Evolutionary conservation across 169 alveolate species (phyloP), one percentile per base, ranked within the genome.

Genomic region (Hepatocystis sp.): DNA sequence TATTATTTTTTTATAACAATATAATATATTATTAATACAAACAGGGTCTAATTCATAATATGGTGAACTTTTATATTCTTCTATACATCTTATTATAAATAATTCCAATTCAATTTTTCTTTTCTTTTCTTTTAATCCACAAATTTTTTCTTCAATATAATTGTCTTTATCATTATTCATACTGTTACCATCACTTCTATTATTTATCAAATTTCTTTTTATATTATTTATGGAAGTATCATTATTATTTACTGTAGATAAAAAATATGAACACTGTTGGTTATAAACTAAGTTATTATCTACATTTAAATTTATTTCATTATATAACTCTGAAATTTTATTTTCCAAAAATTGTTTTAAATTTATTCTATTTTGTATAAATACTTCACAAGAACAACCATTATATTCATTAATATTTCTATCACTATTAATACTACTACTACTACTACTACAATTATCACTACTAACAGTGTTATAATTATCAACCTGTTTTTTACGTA

Each of bases 11-110:
- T 63, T 61, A 51, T 49, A 63, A 8, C 81, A 81, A 21, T 4
- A 40, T 25, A 81, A 28, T 44, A 81, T 23, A 3, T 36, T 63
- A 21, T 30, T 52, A 2, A 60, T 81, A 34, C 89, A 81, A 0
- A 61, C 40, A 23, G 17, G 32, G 19, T 32, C n/a, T 25, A 81
- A 47, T 81, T 81, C 89, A 30, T 63, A 81, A 36, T 55, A 81
- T 1, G 89, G 89, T 4, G 89, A 81, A 17, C 84, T 36, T 34
- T 55, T 25, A 49, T 56, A 81, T 65, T 81, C 63, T 36, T 63
- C 60, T 36, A 63, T 34, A 21, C 89, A 81, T 5, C 36, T 81
- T 0, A 81, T 27, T n/a, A 81, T 49, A 46, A 40, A 52, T 13
- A 81, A 15, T 42, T 61, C 51, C 13, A 64, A 32, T 0, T 81